Evolutionary conservation across 2,329 filamentous ascomycete genomes (phyloP).

Genomic region (Monilinia aucupariae): DNA sequence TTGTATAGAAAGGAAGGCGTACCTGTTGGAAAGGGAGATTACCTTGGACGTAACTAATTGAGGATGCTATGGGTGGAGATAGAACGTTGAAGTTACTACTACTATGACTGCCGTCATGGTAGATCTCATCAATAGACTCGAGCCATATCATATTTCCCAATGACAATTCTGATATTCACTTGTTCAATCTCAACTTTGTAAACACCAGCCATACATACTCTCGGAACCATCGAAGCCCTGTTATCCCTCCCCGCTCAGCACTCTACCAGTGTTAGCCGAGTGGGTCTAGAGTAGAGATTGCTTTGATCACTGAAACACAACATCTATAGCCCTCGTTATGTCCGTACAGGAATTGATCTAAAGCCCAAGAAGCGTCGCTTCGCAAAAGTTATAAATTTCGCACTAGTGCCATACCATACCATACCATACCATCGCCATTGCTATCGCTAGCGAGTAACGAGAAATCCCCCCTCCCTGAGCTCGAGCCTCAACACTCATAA

Average conservation of each 20-base stretch:
- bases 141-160: background rate
- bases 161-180: too few relatives aligned
- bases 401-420: background rate
- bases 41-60: constrained; percentile 33
- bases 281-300: too few relatives aligned
- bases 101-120: background rate
- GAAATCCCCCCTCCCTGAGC: too few relatives aligned
- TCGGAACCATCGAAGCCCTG: too few relatives aligned
- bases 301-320: too few relatives aligned
- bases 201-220: background rate
- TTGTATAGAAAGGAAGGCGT: constrained; percentile 41
- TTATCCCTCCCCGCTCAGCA: too few relatives aligned
- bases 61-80: background rate
- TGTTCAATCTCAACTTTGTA: background rate
- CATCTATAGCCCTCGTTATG: too few relatives aligned
- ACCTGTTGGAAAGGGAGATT: constrained; percentile 56
- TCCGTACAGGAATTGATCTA: background rate
- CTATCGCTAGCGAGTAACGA: too few relatives aligned
- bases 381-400: background rate
- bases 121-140: background rate
- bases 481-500: too few relatives aligned
- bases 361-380: background rate
- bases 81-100: background rate
- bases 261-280: too few relatives aligned
- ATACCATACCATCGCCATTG: too few relatives aligned